A percentile compares a stretch with the other conserved stretches of the same genome.
Evolutionary conservation across 75 land plant genomes (phyloP).

Genomic region (Ceratopteris richardii): DNA sequence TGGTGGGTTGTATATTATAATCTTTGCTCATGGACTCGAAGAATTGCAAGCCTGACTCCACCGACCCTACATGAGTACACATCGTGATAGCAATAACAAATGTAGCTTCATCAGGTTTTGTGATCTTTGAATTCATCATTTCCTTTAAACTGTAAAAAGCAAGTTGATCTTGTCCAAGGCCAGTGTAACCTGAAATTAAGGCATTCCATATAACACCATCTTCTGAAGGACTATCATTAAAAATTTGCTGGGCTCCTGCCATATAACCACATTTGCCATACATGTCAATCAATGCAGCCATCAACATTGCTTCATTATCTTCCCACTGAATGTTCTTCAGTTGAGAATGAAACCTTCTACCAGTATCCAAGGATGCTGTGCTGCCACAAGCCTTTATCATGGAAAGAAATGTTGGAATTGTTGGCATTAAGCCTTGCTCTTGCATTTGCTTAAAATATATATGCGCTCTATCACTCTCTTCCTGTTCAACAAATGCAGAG

Average conservation of each 20-base stretch:
- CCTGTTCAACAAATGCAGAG: not conserved
- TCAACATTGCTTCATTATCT: not conserved
- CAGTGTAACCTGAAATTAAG: not conserved
- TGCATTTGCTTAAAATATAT: not conserved
- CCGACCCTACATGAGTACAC: not conserved
- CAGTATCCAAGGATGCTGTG: not conserved
- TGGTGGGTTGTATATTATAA: not conserved
- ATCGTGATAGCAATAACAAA: not conserved
- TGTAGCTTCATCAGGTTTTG: not conserved
- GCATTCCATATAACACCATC: not conserved
- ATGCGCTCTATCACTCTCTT: not conserved
- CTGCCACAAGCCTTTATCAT: not conserved
- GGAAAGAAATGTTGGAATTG: not conserved
- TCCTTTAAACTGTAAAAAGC: not conserved
- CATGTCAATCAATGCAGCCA: not conserved
- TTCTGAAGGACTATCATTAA: not conserved
- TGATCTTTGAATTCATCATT: conserved; percentile 4
- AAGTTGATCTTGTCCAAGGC: not conserved
- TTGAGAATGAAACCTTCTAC: not conserved
- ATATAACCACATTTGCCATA: not conserved
- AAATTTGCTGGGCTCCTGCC: not conserved
- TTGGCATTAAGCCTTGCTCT: not conserved
- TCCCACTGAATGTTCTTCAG: not conserved
- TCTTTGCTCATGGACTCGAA: not conserved
- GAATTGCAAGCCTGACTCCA: not conserved